These are phyloP conservation scores for Brassica juncea DNA, from an alignment of 345 rosid species.

Conservation along the genomic window DNA sequence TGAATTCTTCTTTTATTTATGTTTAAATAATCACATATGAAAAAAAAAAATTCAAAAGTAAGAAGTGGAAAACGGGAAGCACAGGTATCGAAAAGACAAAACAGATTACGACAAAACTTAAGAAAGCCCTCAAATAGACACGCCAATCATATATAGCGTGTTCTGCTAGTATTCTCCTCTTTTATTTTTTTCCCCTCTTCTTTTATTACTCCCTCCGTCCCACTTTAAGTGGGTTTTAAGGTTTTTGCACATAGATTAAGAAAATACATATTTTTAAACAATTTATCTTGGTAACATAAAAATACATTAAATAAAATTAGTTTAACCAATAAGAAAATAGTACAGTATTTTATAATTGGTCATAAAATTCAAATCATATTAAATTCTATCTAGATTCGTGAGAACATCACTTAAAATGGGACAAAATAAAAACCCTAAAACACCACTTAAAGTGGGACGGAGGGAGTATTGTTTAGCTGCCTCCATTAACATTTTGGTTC, in stretches of 20 bases:
- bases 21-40: not conserved
- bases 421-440: no score
- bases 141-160: constrained; percentile 37
- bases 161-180: constrained; percentile 17
- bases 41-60: not conserved
- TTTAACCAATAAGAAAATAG: no score
- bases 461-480: not conserved
- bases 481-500: not conserved
- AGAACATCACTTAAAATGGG: no score
- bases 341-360: no score
- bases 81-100: constrained; percentile 33
- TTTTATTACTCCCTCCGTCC: not conserved
- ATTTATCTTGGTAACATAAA: no score
- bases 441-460: no score
- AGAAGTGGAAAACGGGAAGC: constrained; percentile 27
- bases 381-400: no score
- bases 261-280: no score
- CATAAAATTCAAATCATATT: no score
- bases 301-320: no score
- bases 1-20: not conserved
- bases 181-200: not conserved
- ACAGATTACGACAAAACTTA: constrained; percentile 28
- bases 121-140: constrained; percentile 20
- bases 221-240: no score
- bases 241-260: no score